These are phyloP conservation scores for Fusarium udum DNA, from an alignment of 2,329 filamentous ascomycete species.

Conservation along the genomic window DNA sequence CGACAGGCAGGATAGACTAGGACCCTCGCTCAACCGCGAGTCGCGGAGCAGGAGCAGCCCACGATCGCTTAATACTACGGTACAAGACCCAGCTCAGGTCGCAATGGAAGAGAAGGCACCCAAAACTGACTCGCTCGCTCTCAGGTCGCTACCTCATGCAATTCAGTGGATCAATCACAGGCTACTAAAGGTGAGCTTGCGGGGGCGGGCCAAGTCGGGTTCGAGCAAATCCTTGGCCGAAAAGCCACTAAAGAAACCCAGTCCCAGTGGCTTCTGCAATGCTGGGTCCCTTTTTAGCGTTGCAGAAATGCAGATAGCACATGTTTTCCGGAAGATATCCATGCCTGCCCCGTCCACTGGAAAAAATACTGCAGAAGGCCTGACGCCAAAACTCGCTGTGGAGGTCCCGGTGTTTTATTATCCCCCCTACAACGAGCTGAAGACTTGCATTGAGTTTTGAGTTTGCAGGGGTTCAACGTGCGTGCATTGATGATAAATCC, in stretches of 20 bases:
- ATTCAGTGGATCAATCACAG: conserved; percentile 26
- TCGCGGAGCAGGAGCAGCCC: conserved; percentile 28
- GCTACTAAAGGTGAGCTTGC: conserved; percentile 37
- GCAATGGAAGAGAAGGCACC: neutral
- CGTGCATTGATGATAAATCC: neutral
- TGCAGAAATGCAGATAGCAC: neutral
- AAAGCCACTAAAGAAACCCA: conserved; percentile 2
- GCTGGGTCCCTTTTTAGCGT: conserved; percentile 16
- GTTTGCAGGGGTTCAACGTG: neutral
- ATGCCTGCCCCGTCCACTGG: neutral
- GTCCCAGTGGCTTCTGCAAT: conserved; percentile 15
- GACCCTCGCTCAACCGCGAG: conserved; percentile 5
- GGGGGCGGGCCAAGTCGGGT: conserved; percentile 41
- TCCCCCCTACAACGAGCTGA: neutral
- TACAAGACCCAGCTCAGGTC: neutral
- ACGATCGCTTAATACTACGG: conserved; percentile 40
- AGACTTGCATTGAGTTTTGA: neutral
- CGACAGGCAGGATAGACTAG: neutral
- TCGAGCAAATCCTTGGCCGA: conserved; percentile 24
- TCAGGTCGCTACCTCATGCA: conserved; percentile 14
- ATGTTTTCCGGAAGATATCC: neutral
- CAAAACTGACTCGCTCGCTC: conserved; percentile 34
- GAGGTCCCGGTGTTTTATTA: neutral
- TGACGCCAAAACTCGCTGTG: neutral
- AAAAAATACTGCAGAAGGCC: neutral